Percentiles rank a stretch among this genome's conserved stretches.
phyloP scores from a whole-genome alignment of 352 stramenopile genomes.

The Pythium insidiosum region DNA sequence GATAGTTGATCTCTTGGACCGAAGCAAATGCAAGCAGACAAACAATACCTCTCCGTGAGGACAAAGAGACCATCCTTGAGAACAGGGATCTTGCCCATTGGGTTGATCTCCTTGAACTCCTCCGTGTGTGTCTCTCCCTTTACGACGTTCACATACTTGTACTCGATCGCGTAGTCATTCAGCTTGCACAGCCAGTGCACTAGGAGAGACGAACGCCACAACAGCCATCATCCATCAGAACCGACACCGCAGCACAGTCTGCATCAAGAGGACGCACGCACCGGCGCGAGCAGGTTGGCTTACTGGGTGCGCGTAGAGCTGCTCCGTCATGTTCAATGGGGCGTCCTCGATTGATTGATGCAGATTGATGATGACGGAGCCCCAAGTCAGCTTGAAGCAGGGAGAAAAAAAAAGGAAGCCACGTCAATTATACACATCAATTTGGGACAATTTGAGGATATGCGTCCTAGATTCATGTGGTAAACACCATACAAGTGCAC shows the following conservation, averaged over 20 bases:
- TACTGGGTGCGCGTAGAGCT: conserved; percentile 47
- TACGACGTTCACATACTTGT: conserved; percentile 39
- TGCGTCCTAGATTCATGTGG: too few species aligned
- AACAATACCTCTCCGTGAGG: conserved; percentile 55
- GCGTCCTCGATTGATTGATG: too few species aligned
- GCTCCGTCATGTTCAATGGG: conserved; percentile 37
- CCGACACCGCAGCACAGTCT: background rate
- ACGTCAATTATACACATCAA: too few species aligned
- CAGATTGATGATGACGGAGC: too few species aligned
- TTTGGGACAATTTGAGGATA: too few species aligned
- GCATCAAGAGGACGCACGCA: conserved; percentile 9
- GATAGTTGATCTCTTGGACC: too few species aligned
- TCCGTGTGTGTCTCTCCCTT: conserved; percentile 45
- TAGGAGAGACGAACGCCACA: conserved; percentile 10
- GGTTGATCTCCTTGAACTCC: conserved; percentile 45
- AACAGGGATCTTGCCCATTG: conserved; percentile 61
- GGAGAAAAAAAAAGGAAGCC: background rate
- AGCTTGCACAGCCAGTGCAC: conserved; percentile 67
- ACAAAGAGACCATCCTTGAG: conserved; percentile 62
- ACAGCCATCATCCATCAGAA: background rate
- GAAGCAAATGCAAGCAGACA: too few species aligned
- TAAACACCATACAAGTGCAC: too few species aligned
- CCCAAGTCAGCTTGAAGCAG: background rate
- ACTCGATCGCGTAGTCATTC: conserved; percentile 50
- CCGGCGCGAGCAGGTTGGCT: conserved; percentile 58